Conservation (phyloP, 352 stramenopile species). For the Plasmopara viticola region DNA sequence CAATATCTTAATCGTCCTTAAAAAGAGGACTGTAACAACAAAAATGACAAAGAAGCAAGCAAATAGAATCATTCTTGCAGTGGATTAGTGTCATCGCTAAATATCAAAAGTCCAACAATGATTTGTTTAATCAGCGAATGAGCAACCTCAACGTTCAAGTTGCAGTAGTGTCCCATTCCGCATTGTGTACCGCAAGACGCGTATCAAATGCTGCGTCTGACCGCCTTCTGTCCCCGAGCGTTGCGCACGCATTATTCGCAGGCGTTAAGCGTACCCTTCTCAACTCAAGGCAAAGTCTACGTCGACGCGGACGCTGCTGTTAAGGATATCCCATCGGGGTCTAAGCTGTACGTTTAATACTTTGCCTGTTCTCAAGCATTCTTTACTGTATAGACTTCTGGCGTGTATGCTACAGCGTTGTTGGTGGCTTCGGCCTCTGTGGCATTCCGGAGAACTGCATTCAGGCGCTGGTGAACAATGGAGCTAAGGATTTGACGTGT, state of each 20-base stretch:
- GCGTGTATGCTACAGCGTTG: conserved; percentile 32
- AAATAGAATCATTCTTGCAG: too few relatives aligned
- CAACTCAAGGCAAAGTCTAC: conserved; percentile 58
- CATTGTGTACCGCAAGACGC: conserved; percentile 3
- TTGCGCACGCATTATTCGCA: conserved; percentile 5
- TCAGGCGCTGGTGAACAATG: conserved; percentile 74
- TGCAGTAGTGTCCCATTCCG: conserved; percentile 5
- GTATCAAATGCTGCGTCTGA: conserved; percentile 15
- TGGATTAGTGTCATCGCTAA: background rate
- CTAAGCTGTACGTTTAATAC: conserved; percentile 50
- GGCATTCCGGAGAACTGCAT: conserved; percentile 91
- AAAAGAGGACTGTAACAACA: too few relatives aligned
- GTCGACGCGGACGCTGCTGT: conserved; percentile 62
- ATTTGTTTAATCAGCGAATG: too few relatives aligned
- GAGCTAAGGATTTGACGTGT: conserved; percentile 80
- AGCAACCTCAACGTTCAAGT: conserved; percentile 11
- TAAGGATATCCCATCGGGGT: conserved; percentile 60
- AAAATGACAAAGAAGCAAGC: too few relatives aligned
- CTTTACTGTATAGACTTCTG: background rate
- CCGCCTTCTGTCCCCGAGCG: background rate
- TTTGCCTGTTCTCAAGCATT: conserved; percentile 11
- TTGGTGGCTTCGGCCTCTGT: conserved; percentile 89
- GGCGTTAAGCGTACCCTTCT: conserved; percentile 6
- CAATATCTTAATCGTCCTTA: too few relatives aligned
- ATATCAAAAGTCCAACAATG: background rate